phyloP scores from a whole-genome alignment of 352 stramenopile species.

The Phytophthora chlamydospora region DNA sequence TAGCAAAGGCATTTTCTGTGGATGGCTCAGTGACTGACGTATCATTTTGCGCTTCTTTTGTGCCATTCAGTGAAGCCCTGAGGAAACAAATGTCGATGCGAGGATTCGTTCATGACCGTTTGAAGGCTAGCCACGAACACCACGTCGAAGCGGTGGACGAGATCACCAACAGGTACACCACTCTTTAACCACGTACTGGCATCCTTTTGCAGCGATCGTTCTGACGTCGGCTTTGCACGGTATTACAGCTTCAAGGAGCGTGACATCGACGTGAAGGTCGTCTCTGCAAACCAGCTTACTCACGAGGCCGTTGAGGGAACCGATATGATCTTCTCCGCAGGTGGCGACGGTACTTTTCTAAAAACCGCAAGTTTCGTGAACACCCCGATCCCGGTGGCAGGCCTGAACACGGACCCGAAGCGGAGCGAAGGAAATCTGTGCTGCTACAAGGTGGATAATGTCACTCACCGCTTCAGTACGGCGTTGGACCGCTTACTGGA shows the following conservation, averaged over 20 bases:
- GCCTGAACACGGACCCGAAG: slow-evolving; percentile 86
- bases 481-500: slow-evolving; percentile 70
- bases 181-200: not conserved
- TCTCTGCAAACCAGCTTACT: slow-evolving; percentile 80
- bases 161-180: slow-evolving; percentile 67
- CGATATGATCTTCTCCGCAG: slow-evolving; percentile 89
- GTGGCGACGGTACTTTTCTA: slow-evolving; percentile 87
- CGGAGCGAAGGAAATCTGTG: slow-evolving; percentile 89
- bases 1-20: not conserved
- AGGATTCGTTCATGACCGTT: slow-evolving; percentile 86
- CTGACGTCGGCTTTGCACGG: slow-evolving; percentile 9
- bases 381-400: slow-evolving; percentile 81
- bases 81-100: slow-evolving; percentile 92
- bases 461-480: slow-evolving; percentile 73
- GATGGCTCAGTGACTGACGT: slow-evolving; percentile 10
- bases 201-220: slow-evolving; percentile 1
- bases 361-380: slow-evolving; percentile 90
- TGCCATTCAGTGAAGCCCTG: slow-evolving; percentile 68
- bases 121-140: slow-evolving; percentile 88
- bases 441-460: slow-evolving; percentile 86
- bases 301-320: slow-evolving; percentile 79
- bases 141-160: slow-evolving; percentile 87
- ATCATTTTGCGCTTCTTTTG: slow-evolving; percentile 11
- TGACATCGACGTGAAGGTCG: slow-evolving; percentile 70
- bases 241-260: slow-evolving; percentile 67